Percentiles rank a stretch among this genome's conserved stretches.
Conservation (phyloP, 2,329 filamentous ascomycete species). For the Pseudogymnoascus sp. region DNA sequence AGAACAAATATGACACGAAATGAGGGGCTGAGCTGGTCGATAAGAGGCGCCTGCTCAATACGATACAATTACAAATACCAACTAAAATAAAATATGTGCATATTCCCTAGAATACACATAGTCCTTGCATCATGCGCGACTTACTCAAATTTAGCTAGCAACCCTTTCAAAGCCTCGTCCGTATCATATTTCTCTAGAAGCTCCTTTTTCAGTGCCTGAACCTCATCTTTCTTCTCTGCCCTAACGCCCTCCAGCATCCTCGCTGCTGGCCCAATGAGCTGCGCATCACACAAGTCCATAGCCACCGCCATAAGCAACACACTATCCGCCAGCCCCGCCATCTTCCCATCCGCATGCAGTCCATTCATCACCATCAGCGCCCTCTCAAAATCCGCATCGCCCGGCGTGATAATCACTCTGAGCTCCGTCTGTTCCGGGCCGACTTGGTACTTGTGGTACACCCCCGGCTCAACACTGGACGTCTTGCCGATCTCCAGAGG, state of each 20-base stretch:
- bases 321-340: slow-evolving; percentile 14
- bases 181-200: neutral
- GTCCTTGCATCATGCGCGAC: neutral
- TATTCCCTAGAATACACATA: neutral
- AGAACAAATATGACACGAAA: neutral
- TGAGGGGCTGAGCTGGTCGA: neutral
- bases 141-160: neutral
- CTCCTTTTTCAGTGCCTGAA: neutral
- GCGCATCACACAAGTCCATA: slow-evolving; percentile 15
- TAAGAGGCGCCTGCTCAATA: neutral
- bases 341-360: slow-evolving; percentile 15
- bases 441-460: slow-evolving; percentile 16
- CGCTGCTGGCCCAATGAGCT: neutral
- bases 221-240: neutral
- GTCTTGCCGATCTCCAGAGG: neutral
- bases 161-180: neutral
- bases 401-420: slow-evolving; percentile 13
- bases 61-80: neutral
- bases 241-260: neutral
- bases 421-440: slow-evolving; percentile 11
- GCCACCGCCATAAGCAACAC: slow-evolving; percentile 13
- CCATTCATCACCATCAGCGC: slow-evolving; percentile 17
- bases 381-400: slow-evolving; percentile 17
- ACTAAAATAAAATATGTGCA: neutral
- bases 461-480: slow-evolving; percentile 9